Conservation (phyloP, 768 basidiomycete species). For the Mycena epipterygia region DNA sequence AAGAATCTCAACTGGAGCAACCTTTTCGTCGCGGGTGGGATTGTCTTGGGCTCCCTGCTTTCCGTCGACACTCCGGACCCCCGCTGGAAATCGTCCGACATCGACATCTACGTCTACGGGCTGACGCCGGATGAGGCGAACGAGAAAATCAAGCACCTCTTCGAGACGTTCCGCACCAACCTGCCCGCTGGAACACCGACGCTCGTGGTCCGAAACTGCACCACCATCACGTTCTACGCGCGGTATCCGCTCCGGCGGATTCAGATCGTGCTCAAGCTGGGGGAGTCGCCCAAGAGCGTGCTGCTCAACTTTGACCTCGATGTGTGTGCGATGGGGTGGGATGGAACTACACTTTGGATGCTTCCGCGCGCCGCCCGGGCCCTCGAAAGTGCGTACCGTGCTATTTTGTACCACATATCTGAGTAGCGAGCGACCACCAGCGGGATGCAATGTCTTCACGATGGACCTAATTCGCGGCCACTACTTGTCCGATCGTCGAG, state of each 20-base stretch:
- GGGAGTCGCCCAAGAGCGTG: conserved; percentile 12
- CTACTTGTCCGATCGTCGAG: conserved; percentile 8
- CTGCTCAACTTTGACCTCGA: conserved; percentile 30
- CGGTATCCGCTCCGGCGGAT: conserved; percentile 24
- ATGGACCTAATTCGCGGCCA: conserved; percentile 18
- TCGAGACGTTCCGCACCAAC: conserved; percentile 21
- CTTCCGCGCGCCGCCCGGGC: conserved; percentile 25
- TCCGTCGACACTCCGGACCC: neutral
- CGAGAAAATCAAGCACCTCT: conserved; percentile 18
- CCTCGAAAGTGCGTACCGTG: conserved; percentile 20
- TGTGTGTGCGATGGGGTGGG: conserved; percentile 32
- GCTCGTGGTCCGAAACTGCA: conserved; percentile 23
- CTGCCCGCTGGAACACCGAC: conserved; percentile 11
- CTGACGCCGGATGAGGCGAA: neutral
- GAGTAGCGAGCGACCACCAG: neutral
- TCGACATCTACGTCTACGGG: conserved; percentile 28
- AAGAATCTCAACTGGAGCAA: conserved; percentile 25
- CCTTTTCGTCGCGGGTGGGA: conserved; percentile 15
- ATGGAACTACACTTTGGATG: conserved; percentile 25
- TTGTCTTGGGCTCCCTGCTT: conserved; percentile 9
- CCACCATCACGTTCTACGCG: conserved; percentile 28
- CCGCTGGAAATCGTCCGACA: conserved; percentile 19
- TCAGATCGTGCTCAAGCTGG: conserved; percentile 26
- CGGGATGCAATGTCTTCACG: conserved; percentile 22
- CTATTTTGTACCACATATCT: neutral